phyloP scores from a whole-genome alignment of 495 filamentous ascomycete species.

The Evansstolkia leycettana region DNA sequence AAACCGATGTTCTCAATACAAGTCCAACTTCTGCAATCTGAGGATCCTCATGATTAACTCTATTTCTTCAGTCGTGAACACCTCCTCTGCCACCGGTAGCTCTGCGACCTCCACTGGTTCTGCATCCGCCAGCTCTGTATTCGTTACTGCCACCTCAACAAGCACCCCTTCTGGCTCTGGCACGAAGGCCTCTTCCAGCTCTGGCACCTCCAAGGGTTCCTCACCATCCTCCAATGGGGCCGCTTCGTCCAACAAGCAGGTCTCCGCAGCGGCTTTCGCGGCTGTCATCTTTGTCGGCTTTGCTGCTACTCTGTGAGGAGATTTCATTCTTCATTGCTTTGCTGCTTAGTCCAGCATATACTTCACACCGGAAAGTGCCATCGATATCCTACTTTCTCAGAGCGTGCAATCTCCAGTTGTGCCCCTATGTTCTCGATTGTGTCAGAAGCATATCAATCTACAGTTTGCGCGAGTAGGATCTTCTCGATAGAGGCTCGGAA shows the following conservation, averaged over 20 bases:
- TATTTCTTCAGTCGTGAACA: not conserved
- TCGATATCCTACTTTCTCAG: too few species aligned
- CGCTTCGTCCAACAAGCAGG: constrained; percentile 17
- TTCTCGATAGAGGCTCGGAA: too few species aligned
- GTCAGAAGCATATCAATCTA: too few species aligned
- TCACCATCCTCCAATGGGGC: constrained; percentile 1
- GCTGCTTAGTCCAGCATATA: not conserved
- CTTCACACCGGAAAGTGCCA: too few species aligned
- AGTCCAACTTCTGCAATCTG: too few species aligned
- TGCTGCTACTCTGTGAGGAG: constrained; percentile 22
- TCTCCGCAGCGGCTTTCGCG: constrained; percentile 23
- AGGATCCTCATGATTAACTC: too few species aligned
- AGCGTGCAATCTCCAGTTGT: too few species aligned
- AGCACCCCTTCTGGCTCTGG: constrained; percentile 2
- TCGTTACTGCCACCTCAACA: constrained; percentile 9
- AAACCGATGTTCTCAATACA: not conserved
- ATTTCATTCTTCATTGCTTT: not conserved
- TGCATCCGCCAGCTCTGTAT: constrained; percentile 9
- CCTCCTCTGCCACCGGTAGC: constrained; percentile 7
- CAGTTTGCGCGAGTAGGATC: too few species aligned
- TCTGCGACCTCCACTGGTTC: constrained; percentile 6
- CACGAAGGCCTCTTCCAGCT: too few species aligned
- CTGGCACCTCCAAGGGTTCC: constrained; percentile 2
- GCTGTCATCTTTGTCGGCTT: constrained; percentile 28
- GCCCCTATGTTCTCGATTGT: too few species aligned